Percentiles rank a stretch among this genome's conserved stretches.
phyloP scores from a whole-genome alignment of 1,284 basidiomycete genomes.

The Omphalotus olearius region DNA sequence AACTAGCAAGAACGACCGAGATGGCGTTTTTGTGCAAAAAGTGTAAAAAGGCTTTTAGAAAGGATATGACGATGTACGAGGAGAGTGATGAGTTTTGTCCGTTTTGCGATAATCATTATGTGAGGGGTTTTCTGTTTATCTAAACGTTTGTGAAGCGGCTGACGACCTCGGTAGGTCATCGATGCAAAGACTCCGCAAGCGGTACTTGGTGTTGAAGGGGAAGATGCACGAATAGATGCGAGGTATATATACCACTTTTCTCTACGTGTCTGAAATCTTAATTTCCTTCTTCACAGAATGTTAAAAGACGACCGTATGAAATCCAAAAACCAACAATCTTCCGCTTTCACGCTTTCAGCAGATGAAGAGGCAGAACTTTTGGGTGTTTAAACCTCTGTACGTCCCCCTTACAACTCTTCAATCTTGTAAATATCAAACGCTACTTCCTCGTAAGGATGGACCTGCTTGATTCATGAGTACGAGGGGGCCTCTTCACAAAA shows the following conservation, averaged over 20 bases:
- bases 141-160: neutral
- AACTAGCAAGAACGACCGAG: constrained; percentile 75
- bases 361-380: constrained; percentile 11
- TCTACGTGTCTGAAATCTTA: neutral
- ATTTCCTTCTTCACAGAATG: constrained; percentile 30
- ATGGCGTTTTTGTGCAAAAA: constrained; percentile 98
- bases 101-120: constrained; percentile 97
- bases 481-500: neutral
- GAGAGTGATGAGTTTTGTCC: constrained; percentile 98
- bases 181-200: constrained; percentile 92
- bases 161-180: constrained; percentile 70
- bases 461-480: too few species aligned
- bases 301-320: constrained; percentile 44
- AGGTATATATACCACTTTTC: constrained; percentile 56
- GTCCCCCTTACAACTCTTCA: constrained; percentile 34
- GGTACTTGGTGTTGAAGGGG: constrained; percentile 82
- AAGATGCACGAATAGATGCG: constrained; percentile 84
- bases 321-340: constrained; percentile 12
- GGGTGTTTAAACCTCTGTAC: constrained; percentile 1
- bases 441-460: constrained; percentile 57
- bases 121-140: constrained; percentile 27
- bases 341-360: constrained; percentile 1
- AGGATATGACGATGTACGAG: constrained; percentile 89
- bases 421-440: constrained; percentile 52
- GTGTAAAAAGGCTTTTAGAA: constrained; percentile 95